Evolutionary conservation across 331 rosid species (phyloP).

Genomic region (Malus hybrid): DNA sequence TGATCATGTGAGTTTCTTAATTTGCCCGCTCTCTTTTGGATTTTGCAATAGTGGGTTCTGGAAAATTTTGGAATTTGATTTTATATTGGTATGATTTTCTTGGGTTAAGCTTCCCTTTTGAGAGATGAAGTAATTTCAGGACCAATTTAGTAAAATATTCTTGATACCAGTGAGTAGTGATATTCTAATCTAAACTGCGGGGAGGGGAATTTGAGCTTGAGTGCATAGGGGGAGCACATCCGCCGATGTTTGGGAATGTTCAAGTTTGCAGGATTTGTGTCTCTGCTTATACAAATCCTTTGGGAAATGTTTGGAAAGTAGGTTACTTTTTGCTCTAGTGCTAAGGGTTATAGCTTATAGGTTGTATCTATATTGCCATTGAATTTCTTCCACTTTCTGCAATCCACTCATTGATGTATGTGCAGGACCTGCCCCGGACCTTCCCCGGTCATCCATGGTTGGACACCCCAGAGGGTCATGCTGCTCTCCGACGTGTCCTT

Average conservation of each 20-base stretch:
- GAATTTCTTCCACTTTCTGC: constrained; percentile 5
- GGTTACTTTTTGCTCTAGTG: background rate
- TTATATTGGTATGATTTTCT: background rate
- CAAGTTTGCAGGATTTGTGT: constrained; percentile 6
- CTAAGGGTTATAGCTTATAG: background rate
- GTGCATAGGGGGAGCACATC: too few relatives aligned
- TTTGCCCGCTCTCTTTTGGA: background rate
- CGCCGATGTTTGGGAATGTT: background rate
- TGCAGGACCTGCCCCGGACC: constrained; percentile 90
- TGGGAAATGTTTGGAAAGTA: background rate
- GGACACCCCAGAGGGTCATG: constrained; percentile 95
- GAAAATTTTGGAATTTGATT: background rate
- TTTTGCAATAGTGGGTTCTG: background rate
- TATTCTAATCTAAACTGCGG: too few relatives aligned
- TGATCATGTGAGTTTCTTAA: constrained; percentile 69
- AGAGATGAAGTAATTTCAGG: background rate
- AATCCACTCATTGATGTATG: background rate
- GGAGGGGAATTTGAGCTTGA: too few relatives aligned
- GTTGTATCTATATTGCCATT: background rate
- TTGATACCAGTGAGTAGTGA: background rate
- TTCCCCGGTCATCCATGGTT: constrained; percentile 98
- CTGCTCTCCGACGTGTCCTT: constrained; percentile 91
- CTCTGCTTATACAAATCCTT: background rate
- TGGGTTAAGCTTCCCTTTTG: background rate
- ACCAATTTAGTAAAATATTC: background rate